phyloP scores from a whole-genome alignment of 192 early-diverging fungal genomes.

The Spinellus fusiger region DNA sequence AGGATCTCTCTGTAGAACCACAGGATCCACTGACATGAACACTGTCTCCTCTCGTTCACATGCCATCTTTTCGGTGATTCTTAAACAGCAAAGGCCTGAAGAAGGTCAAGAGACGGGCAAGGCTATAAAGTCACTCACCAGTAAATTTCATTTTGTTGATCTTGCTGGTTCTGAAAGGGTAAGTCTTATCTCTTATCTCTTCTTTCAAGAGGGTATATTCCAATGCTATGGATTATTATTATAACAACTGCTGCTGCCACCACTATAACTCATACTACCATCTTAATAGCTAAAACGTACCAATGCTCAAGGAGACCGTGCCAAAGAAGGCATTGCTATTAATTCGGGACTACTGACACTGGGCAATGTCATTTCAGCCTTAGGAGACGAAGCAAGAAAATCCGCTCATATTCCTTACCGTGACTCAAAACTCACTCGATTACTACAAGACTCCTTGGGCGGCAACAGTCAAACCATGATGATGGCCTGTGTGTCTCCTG shows the following conservation, averaged over 20 bases:
- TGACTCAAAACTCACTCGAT: constrained; percentile 93
- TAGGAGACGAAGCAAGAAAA: constrained; percentile 68
- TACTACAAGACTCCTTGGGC: constrained; percentile 95
- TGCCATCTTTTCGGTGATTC: constrained; percentile 89
- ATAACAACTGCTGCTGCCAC: too few relatives aligned
- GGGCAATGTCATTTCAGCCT: constrained; percentile 93
- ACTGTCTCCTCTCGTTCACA: constrained; percentile 89
- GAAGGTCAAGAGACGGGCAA: constrained; percentile 23
- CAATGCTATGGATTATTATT: not conserved
- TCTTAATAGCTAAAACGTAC: constrained; percentile 74
- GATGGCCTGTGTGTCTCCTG: constrained; percentile 87
- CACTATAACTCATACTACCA: too few relatives aligned
- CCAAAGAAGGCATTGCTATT: constrained; percentile 95
- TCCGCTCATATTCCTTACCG: constrained; percentile 87
- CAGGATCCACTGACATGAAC: constrained; percentile 96
- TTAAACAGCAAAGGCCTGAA: constrained; percentile 65
- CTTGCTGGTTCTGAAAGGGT: constrained; percentile 91
- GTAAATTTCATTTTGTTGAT: constrained; percentile 98
- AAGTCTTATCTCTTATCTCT: constrained; percentile 4
- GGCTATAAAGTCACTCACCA: constrained; percentile 7
- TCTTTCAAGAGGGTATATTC: not conserved
- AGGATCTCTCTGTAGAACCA: constrained; percentile 53
- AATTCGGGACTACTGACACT: constrained; percentile 91
- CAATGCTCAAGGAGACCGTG: constrained; percentile 84
- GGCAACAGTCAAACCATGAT: constrained; percentile 92